phyloP scores from a whole-genome alignment of 2,329 filamentous ascomycete genomes.

The Amesomyces nigricolor region DNA sequence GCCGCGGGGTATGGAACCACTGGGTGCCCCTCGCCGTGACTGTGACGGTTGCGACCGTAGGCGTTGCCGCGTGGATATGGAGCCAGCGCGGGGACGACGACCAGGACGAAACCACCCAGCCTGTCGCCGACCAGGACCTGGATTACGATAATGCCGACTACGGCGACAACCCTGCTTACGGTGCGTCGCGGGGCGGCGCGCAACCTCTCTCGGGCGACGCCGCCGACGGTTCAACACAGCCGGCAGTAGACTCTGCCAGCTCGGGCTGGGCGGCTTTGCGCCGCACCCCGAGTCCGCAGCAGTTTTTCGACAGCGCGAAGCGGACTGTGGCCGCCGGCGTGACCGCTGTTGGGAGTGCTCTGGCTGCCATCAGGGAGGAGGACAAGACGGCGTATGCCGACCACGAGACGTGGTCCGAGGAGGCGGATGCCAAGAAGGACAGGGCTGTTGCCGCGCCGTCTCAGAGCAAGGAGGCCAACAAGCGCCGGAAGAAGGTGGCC shows the following conservation, averaged over 20 bases:
- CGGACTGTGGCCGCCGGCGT: conserved; percentile 76
- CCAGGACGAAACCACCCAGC: conserved; percentile 58
- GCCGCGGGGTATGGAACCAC: conserved; percentile 65
- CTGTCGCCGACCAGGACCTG: conserved; percentile 44
- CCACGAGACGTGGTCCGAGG: conserved; percentile 87
- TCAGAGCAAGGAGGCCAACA: conserved; percentile 34
- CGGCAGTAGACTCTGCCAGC: conserved; percentile 24
- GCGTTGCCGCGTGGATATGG: conserved; percentile 88
- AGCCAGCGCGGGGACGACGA: conserved; percentile 66
- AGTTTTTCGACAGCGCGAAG: conserved; percentile 78
- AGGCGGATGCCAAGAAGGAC: conserved; percentile 64
- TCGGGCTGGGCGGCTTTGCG: conserved; percentile 69
- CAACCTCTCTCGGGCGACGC: conserved; percentile 35
- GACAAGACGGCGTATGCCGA: conserved; percentile 75
- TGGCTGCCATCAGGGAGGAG: conserved; percentile 79
- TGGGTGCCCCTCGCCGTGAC: conserved; percentile 87
- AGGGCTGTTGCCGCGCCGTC: conserved; percentile 31
- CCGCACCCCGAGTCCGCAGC: conserved; percentile 79
- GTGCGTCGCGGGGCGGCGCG: conserved; percentile 35
- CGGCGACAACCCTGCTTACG: conserved; percentile 48
- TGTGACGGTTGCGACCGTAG: conserved; percentile 79
- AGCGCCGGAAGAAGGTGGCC: conserved; percentile 70
- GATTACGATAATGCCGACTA: conserved; percentile 46
- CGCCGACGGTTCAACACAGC: conserved; percentile 40
- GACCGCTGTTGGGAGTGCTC: conserved; percentile 76